phyloP scores from a whole-genome alignment of 768 basidiomycete genomes.

The Tylopilus cervinicoccineus region DNA sequence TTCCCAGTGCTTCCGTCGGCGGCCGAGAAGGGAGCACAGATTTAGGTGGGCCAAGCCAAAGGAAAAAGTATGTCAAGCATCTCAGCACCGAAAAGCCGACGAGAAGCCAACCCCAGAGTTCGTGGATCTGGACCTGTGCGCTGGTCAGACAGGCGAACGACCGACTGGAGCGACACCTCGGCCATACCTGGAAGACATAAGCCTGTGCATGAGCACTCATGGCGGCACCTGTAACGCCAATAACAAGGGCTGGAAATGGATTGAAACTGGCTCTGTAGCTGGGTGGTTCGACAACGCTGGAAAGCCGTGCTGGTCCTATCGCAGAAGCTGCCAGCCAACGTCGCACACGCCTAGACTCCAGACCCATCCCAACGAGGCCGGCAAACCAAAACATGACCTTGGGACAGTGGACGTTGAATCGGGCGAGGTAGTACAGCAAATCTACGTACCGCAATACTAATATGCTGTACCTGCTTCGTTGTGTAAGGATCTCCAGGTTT shows the following conservation, averaged over 20 bases:
- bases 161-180: not conserved
- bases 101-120: slow-evolving; percentile 87
- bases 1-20: slow-evolving; percentile 86
- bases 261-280: slow-evolving; percentile 81
- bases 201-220: slow-evolving; percentile 91
- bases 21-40: slow-evolving; percentile 89
- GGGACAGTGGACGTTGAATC: not conserved
- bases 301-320: slow-evolving; percentile 25
- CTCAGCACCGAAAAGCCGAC: slow-evolving; percentile 74
- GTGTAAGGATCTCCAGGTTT: slow-evolving; percentile 78
- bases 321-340: slow-evolving; percentile 66
- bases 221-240: slow-evolving; percentile 89
- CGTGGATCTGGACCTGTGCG: slow-evolving; percentile 77
- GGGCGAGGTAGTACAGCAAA: too few relatives aligned
- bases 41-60: slow-evolving; percentile 81
- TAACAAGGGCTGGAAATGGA: slow-evolving; percentile 88
- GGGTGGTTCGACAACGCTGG: slow-evolving; percentile 55
- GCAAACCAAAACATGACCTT: slow-evolving; percentile 94
- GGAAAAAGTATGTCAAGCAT: slow-evolving; percentile 90
- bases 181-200: slow-evolving; percentile 79
- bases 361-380: slow-evolving; percentile 81
- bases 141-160: slow-evolving; percentile 6
- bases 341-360: slow-evolving; percentile 75
- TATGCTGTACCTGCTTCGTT: slow-evolving; percentile 91
- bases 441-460: slow-evolving; percentile 75